These are phyloP conservation scores for Schoenoplectus triqueter DNA, from an alignment of 202 grass and related monocot genomes.

Conservation along the genomic window DNA sequence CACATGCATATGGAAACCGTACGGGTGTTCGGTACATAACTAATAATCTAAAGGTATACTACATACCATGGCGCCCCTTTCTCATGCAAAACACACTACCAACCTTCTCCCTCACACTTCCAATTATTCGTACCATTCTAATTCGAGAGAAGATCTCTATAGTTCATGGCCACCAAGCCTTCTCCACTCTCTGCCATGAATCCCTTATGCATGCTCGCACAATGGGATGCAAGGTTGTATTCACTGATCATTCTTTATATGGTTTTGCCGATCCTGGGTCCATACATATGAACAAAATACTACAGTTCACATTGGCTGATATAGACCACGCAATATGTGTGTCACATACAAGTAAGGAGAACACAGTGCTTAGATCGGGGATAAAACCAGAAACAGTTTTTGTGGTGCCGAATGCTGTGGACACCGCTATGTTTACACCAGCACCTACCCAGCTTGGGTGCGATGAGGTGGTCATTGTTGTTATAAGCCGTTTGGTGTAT, in stretches of 20 bases:
- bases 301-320: slow-evolving; percentile 93
- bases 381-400: slow-evolving; percentile 84
- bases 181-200: slow-evolving; percentile 89
- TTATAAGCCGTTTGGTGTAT: slow-evolving; percentile 94
- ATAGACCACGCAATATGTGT: slow-evolving; percentile 94
- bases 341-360: slow-evolving; percentile 96
- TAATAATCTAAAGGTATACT: slow-evolving; percentile 89
- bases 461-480: slow-evolving; percentile 91
- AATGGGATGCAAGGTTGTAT: slow-evolving; percentile 89
- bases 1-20: slow-evolving; percentile 82
- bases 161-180: slow-evolving; percentile 92
- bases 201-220: slow-evolving; percentile 89
- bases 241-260: slow-evolving; percentile 95
- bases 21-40: slow-evolving; percentile 93
- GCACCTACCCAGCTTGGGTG: slow-evolving; percentile 51
- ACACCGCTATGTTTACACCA: slow-evolving; percentile 94
- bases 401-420: slow-evolving; percentile 94
- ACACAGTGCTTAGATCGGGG: slow-evolving; percentile 89
- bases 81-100: slow-evolving; percentile 94
- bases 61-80: slow-evolving; percentile 86
- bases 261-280: slow-evolving; percentile 88
- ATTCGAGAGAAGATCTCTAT: slow-evolving; percentile 83
- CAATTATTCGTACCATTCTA: slow-evolving; percentile 72
- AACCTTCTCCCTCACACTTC: slow-evolving; percentile 79
- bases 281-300: slow-evolving; percentile 99